A percentile compares a stretch with the other conserved stretches of the same genome.
Conservation (phyloP, 495 filamentous ascomycete genomes). For the Cladorrhinum samala region DNA sequence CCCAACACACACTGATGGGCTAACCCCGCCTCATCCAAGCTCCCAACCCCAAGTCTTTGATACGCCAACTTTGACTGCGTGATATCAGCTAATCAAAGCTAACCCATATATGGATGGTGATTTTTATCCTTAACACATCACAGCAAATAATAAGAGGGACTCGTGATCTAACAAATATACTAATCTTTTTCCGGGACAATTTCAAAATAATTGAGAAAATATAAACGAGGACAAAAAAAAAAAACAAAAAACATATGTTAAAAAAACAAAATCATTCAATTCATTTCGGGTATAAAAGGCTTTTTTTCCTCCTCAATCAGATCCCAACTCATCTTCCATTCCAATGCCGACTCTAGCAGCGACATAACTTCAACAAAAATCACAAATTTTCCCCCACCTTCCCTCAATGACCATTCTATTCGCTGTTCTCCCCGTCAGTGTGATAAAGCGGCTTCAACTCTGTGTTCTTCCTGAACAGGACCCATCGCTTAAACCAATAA, state of each 20-base stretch:
- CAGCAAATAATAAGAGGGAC: neutral
- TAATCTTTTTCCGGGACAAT: too few relatives aligned
- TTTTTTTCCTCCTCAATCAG: too few relatives aligned
- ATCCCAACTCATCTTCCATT: too few relatives aligned
- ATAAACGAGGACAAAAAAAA: too few relatives aligned
- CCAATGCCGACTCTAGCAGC: too few relatives aligned
- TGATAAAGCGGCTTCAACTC: constrained; percentile 59
- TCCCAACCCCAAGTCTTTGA: too few relatives aligned
- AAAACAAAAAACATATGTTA: too few relatives aligned
- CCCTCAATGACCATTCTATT: neutral
- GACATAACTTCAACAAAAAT: too few relatives aligned
- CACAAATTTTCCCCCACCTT: neutral
- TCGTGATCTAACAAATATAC: neutral
- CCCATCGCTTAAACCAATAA: constrained; percentile 63
- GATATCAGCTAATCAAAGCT: neutral
- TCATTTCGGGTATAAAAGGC: too few relatives aligned
- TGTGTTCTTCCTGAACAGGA: constrained; percentile 52
- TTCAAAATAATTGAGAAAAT: too few relatives aligned
- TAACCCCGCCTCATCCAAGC: too few relatives aligned
- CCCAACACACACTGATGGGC: neutral
- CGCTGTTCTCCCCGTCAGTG: constrained; percentile 28
- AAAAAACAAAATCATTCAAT: too few relatives aligned
- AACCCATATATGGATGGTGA: neutral
- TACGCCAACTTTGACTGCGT: constrained; percentile 1
- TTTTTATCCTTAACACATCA: neutral